phyloP scores from a whole-genome alignment of 2,329 filamentous ascomycete species.

The Chaetoscypha palmicola region DNA sequence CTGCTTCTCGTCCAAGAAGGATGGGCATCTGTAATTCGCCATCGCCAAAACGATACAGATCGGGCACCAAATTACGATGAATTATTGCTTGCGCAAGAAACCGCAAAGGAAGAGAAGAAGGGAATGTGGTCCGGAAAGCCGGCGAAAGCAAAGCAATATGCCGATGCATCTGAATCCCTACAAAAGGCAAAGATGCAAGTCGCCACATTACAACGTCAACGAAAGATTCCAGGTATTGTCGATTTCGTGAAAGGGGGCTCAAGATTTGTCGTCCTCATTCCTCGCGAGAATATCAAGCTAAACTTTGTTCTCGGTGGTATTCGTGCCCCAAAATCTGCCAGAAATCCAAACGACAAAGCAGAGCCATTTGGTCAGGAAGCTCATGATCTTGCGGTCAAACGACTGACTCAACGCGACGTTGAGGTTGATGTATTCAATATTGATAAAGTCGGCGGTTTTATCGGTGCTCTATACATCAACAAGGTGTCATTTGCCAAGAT shows the following conservation, averaged over 20 bases:
- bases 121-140: conserved; percentile 94
- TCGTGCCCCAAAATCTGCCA: conserved; percentile 78
- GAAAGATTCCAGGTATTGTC: conserved; percentile 85
- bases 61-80: conserved; percentile 92
- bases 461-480: conserved; percentile 87
- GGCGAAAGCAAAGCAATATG: conserved; percentile 72
- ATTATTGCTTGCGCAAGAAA: conserved; percentile 70
- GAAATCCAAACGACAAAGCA: conserved; percentile 67
- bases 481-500: conserved; percentile 93
- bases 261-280: conserved; percentile 84
- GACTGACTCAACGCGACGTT: conserved; percentile 89
- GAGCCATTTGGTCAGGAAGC: conserved; percentile 96
- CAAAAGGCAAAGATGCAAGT: conserved; percentile 96
- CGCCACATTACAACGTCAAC: conserved; percentile 79
- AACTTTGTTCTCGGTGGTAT: conserved; percentile 93
- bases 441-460: conserved; percentile 96
- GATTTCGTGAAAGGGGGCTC: conserved; percentile 98
- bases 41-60: conserved; percentile 91
- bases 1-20: conserved; percentile 83
- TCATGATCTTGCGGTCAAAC: conserved; percentile 79
- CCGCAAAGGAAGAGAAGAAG: conserved; percentile 79
- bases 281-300: conserved; percentile 87
- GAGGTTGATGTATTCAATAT: conserved; percentile 92
- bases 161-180: conserved; percentile 84
- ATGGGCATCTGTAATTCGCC: conserved; percentile 88